Percentiles rank a stretch among this genome's conserved stretches.
Conservation (phyloP, 1,284 basidiomycete genomes). For the Pseudomicrostroma phylloplanum region DNA sequence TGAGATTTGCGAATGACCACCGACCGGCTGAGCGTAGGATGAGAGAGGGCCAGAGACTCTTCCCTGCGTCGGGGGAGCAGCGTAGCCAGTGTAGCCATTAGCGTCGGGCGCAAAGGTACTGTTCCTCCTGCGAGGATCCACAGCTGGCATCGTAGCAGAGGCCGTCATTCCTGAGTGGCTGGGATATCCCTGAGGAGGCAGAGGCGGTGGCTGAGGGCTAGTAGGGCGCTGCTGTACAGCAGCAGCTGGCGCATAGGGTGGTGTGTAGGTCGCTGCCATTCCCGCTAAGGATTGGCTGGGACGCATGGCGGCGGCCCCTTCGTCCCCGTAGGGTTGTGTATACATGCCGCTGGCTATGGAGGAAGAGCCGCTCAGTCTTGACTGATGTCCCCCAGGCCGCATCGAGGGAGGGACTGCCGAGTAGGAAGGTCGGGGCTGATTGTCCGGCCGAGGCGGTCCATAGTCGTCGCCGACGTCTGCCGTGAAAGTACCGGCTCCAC, state of each 20-base stretch:
- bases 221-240: conserved; percentile 22
- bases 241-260: conserved; percentile 37
- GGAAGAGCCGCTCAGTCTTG: conserved; percentile 12
- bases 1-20: background rate
- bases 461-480: conserved; percentile 24
- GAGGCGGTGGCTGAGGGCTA: conserved; percentile 27
- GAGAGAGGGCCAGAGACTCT: background rate
- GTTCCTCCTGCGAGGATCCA: conserved; percentile 10
- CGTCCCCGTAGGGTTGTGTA: conserved; percentile 23
- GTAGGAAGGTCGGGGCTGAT: conserved; percentile 17
- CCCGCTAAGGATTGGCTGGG: conserved; percentile 42
- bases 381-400: conserved; percentile 18
- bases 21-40: background rate
- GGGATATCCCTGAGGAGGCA: conserved; percentile 4
- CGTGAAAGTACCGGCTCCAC: conserved; percentile 41
- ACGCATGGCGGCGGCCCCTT: conserved; percentile 30
- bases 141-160: background rate
- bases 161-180: conserved; percentile 1
- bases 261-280: conserved; percentile 33
- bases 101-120: background rate
- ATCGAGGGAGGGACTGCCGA: conserved; percentile 37
- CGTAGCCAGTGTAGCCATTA: conserved; percentile 1
- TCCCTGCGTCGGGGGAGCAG: background rate
- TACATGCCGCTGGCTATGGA: conserved; percentile 7
- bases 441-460: conserved; percentile 20